Percentiles rank a stretch among this genome's conserved stretches.
Conservation (phyloP, 305 asterid genomes). For the Stenogyne calaminthoides region DNA sequence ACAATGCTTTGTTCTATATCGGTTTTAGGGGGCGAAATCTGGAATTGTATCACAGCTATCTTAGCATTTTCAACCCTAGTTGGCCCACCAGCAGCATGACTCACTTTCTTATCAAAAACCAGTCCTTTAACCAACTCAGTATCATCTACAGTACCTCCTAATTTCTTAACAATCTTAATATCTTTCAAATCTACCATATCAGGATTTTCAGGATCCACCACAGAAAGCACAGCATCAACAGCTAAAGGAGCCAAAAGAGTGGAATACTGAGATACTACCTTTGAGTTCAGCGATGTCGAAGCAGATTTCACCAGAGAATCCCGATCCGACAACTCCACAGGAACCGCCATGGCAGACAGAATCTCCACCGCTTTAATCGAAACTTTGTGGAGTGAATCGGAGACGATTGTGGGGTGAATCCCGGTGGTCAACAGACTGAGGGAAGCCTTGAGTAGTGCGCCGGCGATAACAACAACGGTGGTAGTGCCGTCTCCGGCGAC, state of each 20-base stretch:
- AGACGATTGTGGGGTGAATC: slow-evolving; percentile 80
- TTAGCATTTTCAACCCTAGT: slow-evolving; percentile 88
- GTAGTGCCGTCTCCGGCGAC: slow-evolving; percentile 99
- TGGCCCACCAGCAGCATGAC: slow-evolving; percentile 92
- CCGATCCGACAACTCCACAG: slow-evolving; percentile 83
- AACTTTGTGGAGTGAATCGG: slow-evolving; percentile 83
- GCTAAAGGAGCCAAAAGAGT: slow-evolving; percentile 94
- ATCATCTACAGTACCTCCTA: slow-evolving; percentile 92
- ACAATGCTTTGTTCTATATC: slow-evolving; percentile 97
- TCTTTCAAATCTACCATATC: slow-evolving; percentile 90
- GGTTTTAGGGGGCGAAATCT: slow-evolving; percentile 94
- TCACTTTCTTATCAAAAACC: slow-evolving; percentile 94
- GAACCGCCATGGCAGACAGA: slow-evolving; percentile 84
- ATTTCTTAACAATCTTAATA: slow-evolving; percentile 83
- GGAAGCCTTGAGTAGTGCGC: slow-evolving; percentile 73
- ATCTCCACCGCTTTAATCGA: slow-evolving; percentile 82
- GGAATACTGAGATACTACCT: slow-evolving; percentile 96
- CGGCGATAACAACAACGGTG: slow-evolving; percentile 93
- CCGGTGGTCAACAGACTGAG: slow-evolving; percentile 65
- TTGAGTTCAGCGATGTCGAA: slow-evolving; percentile 77
- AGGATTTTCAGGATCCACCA: slow-evolving; percentile 84
- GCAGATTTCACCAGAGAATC: slow-evolving; percentile 88
- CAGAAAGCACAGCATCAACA: slow-evolving; percentile 88
- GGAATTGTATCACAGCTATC: slow-evolving; percentile 91
- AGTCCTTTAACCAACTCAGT: slow-evolving; percentile 77